Evolutionary conservation across 371 early-diverging fungal species (phyloP), one percentile per base, ranked within the genome.

Genomic region (Apophysomyces trapeziformis): DNA sequence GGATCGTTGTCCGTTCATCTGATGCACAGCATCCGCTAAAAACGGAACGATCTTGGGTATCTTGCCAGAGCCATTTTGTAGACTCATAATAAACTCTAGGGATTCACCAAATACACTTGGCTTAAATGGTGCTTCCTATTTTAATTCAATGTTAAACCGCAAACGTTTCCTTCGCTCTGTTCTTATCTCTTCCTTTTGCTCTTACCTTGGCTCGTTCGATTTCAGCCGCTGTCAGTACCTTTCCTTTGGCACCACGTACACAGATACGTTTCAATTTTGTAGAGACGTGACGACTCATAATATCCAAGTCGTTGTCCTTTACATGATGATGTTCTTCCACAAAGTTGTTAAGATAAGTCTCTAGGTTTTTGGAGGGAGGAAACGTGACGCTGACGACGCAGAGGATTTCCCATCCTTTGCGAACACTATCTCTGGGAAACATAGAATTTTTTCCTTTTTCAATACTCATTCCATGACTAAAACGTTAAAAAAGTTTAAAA

Each of bases 71-170:
- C 75, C 70, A 62, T 78, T 64, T 62, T 85, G 85, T 39, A 86
- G 77, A 39, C 72, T 77, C 94, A 96, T 94, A 61, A 98, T 90
- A 45, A 87, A 87, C 35, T 89, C 90, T 39, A 98, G 80, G 7
- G 93, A 78, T 70, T 93, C 96, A 38, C 97, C 99, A 85, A 98
- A 97, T n/a, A 97, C 87, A 13, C 93, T 90, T 2, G 89, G 91
- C 16, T 85, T 86, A 71, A 95, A 95, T 0, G 99, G 93, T 16
- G 96, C 93, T 57, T 90, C 91, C 83, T 89, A 78, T 36, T 21
- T 45, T 18, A 44, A 47, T 38, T 36, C 13, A 14, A 4, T 41
- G 46, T 11, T 32, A 36, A 46, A 32, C 39, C 13, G 16, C 2
- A 7, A 21, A 26, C 8, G 1, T 7, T 54, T 38, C 16, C 43